phyloP scores from a whole-genome alignment of 768 basidiomycete genomes.

The Russula sp. region DNA sequence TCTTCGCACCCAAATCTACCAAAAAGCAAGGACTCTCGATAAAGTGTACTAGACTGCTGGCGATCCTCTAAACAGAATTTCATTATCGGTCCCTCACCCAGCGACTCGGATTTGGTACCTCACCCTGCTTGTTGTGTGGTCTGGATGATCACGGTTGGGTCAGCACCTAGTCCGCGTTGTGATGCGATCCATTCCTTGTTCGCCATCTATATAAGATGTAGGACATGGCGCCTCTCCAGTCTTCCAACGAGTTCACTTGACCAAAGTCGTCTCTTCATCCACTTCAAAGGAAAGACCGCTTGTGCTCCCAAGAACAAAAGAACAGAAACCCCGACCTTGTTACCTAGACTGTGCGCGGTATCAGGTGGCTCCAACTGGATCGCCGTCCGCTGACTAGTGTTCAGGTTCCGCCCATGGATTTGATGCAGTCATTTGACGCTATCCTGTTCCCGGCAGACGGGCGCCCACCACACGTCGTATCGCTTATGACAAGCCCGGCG shows the following conservation, averaged over 20 bases:
- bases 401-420: slow-evolving; percentile 46
- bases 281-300: not conserved
- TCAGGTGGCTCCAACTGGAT: slow-evolving; percentile 9
- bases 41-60: not conserved
- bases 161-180: slow-evolving; percentile 18
- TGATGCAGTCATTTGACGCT: slow-evolving; percentile 57
- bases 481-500: slow-evolving; percentile 64
- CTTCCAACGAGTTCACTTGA: slow-evolving; percentile 3
- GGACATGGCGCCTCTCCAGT: slow-evolving; percentile 4
- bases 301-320: not conserved
- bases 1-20: slow-evolving; percentile 15
- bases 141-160: slow-evolving; percentile 2
- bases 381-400: slow-evolving; percentile 17
- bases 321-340: not conserved
- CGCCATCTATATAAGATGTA: slow-evolving; percentile 21
- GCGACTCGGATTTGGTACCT: slow-evolving; percentile 3
- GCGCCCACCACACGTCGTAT: slow-evolving; percentile 65
- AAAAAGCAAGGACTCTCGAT: not conserved
- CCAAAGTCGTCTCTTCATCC: not conserved
- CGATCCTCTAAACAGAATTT: slow-evolving; percentile 10
- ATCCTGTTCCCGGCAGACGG: slow-evolving; percentile 78
- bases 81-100: slow-evolving; percentile 6
- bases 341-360: not conserved
- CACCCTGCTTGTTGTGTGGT: slow-evolving; percentile 4
- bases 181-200: slow-evolving; percentile 1